Evolutionary conservation across 495 filamentous ascomycete genomes (phyloP).

Genomic region (Neurospora tetrasperma): DNA sequence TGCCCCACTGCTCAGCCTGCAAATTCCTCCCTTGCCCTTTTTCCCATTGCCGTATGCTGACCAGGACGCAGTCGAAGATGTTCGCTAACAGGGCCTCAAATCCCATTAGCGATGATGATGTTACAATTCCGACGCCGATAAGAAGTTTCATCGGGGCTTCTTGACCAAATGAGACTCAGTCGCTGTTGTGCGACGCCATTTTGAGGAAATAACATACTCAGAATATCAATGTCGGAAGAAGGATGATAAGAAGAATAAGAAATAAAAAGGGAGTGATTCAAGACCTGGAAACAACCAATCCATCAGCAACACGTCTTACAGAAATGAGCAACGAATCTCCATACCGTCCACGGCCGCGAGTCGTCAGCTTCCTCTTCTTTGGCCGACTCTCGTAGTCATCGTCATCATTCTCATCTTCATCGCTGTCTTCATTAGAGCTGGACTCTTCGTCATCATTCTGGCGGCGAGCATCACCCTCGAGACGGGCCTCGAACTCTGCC

Average conservation of each 20-base stretch:
- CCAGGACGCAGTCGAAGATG: not conserved
- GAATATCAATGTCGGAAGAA: not conserved
- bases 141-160: not conserved
- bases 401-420: not conserved
- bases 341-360: not conserved
- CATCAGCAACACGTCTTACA: constrained; percentile 4
- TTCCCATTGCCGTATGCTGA: not conserved
- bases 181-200: not conserved
- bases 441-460: not conserved
- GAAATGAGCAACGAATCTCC: constrained; percentile 11
- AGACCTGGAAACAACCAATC: constrained; percentile 8
- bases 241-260: not conserved
- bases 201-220: not conserved
- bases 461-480: constrained; percentile 1
- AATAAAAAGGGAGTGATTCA: not conserved
- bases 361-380: not conserved
- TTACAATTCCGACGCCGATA: not conserved
- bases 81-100: not conserved
- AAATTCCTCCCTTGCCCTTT: not conserved
- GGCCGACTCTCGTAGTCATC: not conserved
- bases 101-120: not conserved
- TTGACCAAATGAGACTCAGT: not conserved
- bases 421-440: not conserved
- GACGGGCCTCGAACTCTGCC: not conserved
- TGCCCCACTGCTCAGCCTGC: not conserved